These are phyloP conservation scores for Lactarius sp. DNA, from an alignment of 768 basidiomycete genomes.

Conservation along the genomic window DNA sequence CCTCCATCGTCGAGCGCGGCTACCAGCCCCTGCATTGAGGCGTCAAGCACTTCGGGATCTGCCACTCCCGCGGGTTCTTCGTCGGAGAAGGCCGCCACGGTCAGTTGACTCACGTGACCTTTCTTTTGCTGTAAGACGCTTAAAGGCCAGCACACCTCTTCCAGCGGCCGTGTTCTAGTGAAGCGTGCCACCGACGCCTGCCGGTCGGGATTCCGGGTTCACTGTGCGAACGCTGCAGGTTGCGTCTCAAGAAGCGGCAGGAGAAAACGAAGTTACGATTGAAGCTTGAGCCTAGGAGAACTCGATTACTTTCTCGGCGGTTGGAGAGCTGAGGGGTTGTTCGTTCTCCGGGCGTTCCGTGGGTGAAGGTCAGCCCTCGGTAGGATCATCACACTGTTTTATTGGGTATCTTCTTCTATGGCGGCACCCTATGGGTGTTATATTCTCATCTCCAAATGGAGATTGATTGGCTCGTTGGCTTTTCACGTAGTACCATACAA, in stretches of 20 bases:
- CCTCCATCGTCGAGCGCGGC: neutral
- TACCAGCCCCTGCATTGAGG: neutral
- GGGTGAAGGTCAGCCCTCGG: neutral
- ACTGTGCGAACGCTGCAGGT: conserved; percentile 43
- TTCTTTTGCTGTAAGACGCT: neutral
- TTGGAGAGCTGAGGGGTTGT: neutral
- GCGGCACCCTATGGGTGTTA: neutral
- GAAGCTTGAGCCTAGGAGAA: conserved; percentile 38
- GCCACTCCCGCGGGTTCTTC: neutral
- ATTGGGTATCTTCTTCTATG: neutral
- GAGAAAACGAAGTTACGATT: conserved; percentile 41
- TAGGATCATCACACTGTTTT: neutral
- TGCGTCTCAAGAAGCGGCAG: conserved; percentile 43
- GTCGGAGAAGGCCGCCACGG: neutral
- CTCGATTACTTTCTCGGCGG: conserved; percentile 1
- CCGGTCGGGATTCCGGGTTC: conserved; percentile 28
- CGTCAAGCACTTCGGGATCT: neutral
- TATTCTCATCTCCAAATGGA: neutral
- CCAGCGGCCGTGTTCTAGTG: conserved; percentile 32
- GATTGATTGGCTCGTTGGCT: neutral
- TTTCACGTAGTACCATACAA: neutral
- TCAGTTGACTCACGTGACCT: neutral
- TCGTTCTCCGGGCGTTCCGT: neutral
- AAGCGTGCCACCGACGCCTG: conserved; percentile 39
- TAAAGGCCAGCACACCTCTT: neutral